phyloP scores from a whole-genome alignment of 1,284 basidiomycete genomes.

The Trichosporon faecale region DNA sequence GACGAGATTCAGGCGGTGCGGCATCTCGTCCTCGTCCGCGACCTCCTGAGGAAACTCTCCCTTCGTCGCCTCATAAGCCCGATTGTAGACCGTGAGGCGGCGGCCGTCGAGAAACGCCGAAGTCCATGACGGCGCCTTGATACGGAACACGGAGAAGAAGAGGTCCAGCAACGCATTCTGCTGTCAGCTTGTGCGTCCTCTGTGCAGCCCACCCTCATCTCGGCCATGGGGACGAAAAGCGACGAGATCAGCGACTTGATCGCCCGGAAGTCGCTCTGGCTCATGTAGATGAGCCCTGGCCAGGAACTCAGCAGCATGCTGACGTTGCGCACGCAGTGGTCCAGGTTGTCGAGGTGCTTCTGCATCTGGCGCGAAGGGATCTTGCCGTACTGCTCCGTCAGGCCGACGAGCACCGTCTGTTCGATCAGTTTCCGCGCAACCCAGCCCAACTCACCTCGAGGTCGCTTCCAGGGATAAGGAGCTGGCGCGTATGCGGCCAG shows the following conservation, averaged over 20 bases:
- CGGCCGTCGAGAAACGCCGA: constrained; percentile 83
- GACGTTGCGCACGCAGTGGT: constrained; percentile 71
- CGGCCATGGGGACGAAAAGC: constrained; percentile 78
- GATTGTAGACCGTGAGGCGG: constrained; percentile 62
- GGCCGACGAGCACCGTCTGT: constrained; percentile 76
- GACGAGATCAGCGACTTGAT: constrained; percentile 81
- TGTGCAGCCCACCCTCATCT: constrained; percentile 67
- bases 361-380: constrained; percentile 53
- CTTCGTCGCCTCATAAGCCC: constrained; percentile 39
- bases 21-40: constrained; percentile 50
- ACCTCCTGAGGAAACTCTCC: constrained; percentile 31
- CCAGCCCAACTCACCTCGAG: constrained; percentile 66
- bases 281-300: constrained; percentile 92
- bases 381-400: constrained; percentile 88
- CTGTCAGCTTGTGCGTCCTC: background rate
- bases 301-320: constrained; percentile 83
- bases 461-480: constrained; percentile 78
- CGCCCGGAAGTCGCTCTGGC: constrained; percentile 80
- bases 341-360: constrained; percentile 68
- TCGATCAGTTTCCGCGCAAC: constrained; percentile 23
- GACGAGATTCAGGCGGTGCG: constrained; percentile 71
- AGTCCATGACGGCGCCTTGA: constrained; percentile 84
- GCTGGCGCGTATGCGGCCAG: constrained; percentile 74
- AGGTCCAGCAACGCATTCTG: constrained; percentile 89
- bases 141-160: constrained; percentile 89